Conservation (phyloP, 352 stramenopile species). For the Pythium angustatum region DNA sequence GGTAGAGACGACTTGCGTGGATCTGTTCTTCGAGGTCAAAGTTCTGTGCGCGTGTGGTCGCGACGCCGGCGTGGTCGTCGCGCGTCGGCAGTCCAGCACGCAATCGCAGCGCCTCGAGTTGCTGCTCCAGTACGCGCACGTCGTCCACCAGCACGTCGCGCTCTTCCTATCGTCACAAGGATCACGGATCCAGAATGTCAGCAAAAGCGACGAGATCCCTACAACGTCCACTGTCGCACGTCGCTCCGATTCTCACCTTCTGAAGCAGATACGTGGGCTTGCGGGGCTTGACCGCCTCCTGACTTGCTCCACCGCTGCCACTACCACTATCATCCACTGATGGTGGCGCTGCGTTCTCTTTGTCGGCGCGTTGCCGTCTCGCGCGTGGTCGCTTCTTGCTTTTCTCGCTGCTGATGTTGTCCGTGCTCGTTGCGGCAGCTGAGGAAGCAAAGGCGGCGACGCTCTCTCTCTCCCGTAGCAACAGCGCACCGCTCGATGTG, state of each 20-base stretch:
- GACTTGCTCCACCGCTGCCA: neutral
- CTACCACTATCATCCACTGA: neutral
- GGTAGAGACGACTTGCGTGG: conserved; percentile 15
- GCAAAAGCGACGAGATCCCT: too few species aligned
- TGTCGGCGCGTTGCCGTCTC: neutral
- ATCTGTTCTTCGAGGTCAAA: conserved; percentile 29
- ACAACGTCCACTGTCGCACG: neutral
- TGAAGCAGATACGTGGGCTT: conserved; percentile 30
- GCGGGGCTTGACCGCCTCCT: conserved; percentile 12
- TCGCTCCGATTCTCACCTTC: conserved; percentile 17
- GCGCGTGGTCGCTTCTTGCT: neutral
- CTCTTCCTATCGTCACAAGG: too few species aligned
- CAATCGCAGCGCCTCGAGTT: conserved; percentile 26
- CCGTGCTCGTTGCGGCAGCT: neutral
- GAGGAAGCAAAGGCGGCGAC: neutral
- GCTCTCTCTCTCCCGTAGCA: neutral
- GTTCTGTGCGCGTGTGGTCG: conserved; percentile 13
- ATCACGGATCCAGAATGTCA: too few species aligned
- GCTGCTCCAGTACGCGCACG: conserved; percentile 12
- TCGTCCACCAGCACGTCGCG: conserved; percentile 18
- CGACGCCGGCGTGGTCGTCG: conserved; percentile 20
- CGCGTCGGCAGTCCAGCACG: conserved; percentile 19
- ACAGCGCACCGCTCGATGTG: too few species aligned
- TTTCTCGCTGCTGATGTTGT: neutral
- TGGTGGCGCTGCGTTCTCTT: neutral